These are phyloP conservation scores for Populus tremula DNA, from an alignment of 345 rosid species.

Conservation along the genomic window DNA sequence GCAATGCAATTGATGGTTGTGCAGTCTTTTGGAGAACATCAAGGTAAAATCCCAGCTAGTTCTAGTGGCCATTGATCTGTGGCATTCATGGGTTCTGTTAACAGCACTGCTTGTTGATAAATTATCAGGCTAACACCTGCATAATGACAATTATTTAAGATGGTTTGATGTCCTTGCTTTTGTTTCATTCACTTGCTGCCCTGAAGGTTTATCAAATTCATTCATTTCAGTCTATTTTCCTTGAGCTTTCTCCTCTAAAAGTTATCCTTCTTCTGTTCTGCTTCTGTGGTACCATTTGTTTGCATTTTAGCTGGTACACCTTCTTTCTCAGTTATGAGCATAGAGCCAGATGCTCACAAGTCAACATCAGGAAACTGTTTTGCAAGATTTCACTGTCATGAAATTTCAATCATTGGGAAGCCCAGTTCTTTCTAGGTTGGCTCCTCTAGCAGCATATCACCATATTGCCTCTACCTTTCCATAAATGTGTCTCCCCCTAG, in stretches of 20 bases:
- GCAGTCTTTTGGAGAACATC: conserved; percentile 91
- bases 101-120: not conserved
- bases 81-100: conserved; percentile 6
- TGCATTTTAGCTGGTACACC: not conserved
- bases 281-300: not conserved
- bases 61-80: conserved; percentile 8
- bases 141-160: conserved; percentile 5
- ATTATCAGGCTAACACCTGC: not conserved
- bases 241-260: not conserved
- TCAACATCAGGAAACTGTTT: not conserved
- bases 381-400: not conserved
- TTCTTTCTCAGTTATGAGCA: not conserved
- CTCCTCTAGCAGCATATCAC: too few species aligned
- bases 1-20: conserved; percentile 91
- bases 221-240: too few species aligned
- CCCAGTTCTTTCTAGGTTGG: not conserved
- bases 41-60: conserved; percentile 40
- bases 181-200: not conserved
- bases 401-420: not conserved
- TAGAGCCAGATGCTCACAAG: not conserved
- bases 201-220: not conserved
- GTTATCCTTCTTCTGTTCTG: not conserved
- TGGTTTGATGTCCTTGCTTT: not conserved
- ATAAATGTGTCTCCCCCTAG: too few species aligned
- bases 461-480: too few species aligned